Conservation (phyloP, 176 grass and related monocot genomes). For the Oropetium thomaeum region DNA sequence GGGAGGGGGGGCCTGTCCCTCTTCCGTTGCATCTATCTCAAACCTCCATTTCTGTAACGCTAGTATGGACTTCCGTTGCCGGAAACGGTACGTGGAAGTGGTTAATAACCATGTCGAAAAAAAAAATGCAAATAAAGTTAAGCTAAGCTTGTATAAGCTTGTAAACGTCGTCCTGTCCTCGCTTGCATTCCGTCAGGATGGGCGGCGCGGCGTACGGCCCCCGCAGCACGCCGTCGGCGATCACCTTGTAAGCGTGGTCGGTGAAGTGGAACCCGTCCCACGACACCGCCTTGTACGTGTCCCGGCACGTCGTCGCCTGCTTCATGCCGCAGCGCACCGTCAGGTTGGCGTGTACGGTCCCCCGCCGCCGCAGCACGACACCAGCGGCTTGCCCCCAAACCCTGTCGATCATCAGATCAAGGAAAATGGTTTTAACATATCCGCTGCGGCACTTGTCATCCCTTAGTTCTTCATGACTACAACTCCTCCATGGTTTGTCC, state of each 20-base stretch:
- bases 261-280: conserved; percentile 57
- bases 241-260: conserved; percentile 33
- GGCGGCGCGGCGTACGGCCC: conserved; percentile 34
- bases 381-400: background rate
- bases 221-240: conserved; percentile 25
- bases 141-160: too few relatives aligned
- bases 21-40: too few relatives aligned
- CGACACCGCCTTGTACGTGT: conserved; percentile 26
- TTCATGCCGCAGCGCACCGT: background rate
- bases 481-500: too few relatives aligned
- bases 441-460: background rate
- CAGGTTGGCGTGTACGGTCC: conserved; percentile 25
- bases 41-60: too few relatives aligned
- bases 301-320: background rate
- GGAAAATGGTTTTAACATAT: background rate
- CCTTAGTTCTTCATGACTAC: background rate
- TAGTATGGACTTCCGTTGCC: too few relatives aligned
- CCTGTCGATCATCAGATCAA: background rate
- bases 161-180: too few relatives aligned
- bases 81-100: too few relatives aligned
- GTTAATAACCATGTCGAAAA: too few relatives aligned
- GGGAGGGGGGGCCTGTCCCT: too few relatives aligned
- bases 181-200: conserved; percentile 5
- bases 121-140: too few relatives aligned
- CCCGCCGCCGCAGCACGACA: conserved; percentile 43